These are phyloP conservation scores for Ambrosiella cleistominuta DNA, from an alignment of 2,329 filamentous ascomycete species.

Conservation along the genomic window DNA sequence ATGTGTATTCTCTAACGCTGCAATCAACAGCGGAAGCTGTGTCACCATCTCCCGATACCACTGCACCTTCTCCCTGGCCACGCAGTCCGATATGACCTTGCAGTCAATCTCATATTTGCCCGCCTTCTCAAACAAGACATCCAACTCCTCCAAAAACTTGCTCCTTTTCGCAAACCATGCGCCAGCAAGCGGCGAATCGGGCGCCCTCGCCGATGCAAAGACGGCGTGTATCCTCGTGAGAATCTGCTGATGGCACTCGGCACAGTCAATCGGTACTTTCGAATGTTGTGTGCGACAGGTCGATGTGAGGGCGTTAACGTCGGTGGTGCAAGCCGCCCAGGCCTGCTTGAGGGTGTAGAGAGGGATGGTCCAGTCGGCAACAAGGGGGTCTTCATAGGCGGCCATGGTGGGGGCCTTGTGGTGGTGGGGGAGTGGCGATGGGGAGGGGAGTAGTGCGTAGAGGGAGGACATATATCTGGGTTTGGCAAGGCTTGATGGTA, in stretches of 20 bases:
- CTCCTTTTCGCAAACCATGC: slow-evolving; percentile 33
- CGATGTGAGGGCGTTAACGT: slow-evolving; percentile 26
- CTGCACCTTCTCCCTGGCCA: slow-evolving; percentile 32
- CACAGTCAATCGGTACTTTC: slow-evolving; percentile 28
- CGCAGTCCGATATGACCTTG: slow-evolving; percentile 29
- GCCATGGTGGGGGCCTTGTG: neutral
- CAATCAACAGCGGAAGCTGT: slow-evolving; percentile 23
- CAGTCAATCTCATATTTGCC: slow-evolving; percentile 27
- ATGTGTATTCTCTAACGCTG: slow-evolving; percentile 17
- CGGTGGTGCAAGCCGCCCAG: slow-evolving; percentile 22
- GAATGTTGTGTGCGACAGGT: slow-evolving; percentile 27
- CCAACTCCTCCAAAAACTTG: slow-evolving; percentile 32
- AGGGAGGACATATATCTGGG: too few relatives aligned
- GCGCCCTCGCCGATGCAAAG: slow-evolving; percentile 13
- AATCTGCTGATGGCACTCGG: slow-evolving; percentile 30
- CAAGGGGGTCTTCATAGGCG: slow-evolving; percentile 6
- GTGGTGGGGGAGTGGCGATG: neutral
- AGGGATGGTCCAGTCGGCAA: slow-evolving; percentile 13
- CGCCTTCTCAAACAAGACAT: slow-evolving; percentile 30
- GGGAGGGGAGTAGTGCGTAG: too few relatives aligned
- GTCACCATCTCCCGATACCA: slow-evolving; percentile 33
- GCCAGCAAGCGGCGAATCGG: neutral
- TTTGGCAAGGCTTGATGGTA: too few relatives aligned
- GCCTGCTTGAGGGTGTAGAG: slow-evolving; percentile 11
- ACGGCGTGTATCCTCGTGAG: slow-evolving; percentile 27